Evolutionary conservation across 192 early-diverging fungal species (phyloP), one percentile per base, ranked within the genome.

Genomic region (Backusella australiensis): DNA sequence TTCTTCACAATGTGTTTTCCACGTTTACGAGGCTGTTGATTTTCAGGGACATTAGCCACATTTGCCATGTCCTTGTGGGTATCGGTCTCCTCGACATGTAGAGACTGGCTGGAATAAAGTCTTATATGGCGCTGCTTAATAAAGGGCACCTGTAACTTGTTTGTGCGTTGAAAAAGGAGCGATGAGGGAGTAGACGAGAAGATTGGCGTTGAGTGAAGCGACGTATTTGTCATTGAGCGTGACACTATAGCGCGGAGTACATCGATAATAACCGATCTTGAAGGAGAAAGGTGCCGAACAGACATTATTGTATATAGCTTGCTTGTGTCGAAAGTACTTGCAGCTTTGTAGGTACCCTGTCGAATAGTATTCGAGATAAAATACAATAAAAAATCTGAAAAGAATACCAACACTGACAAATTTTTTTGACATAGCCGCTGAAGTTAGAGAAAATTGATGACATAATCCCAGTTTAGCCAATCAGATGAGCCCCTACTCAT

Each of bases 211-310:
- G 34, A 72, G 23, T 35, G 38, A 29, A 38, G 14, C 11, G 12
- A 14, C 8, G 67, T 26, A 35, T 12, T 46, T 23, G 56, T 15
- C 29, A 72, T 52, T 15, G 77, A 66, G 49, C 77, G 59, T 38
- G 77, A 78, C 5, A 78, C 67, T 53, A 78, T 78, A 3, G 77
- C 77, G 26, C 71, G 71, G 8, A 78, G 46, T 15, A 78, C 77
- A 56, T 68, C 38, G 32, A 74, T 65, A 32, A 78, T 72, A 36
- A 78, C 53, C 6, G 77, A 67, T 44, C 70, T 49, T 21, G 70
- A 71, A 14, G 29, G 70, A 32, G 70, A 39, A 32, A 71, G 29
- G 41, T 71, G 44, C 34, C 70, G 41, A 46, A 71, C 21, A 7
- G 69, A 39, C 41, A 71, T 71, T 70, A 21, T 59, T 11, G 9